Base-by-base conservation (phyloP, 2,329 filamentous ascomycete species). In the Mariannaea elegans region DNA sequence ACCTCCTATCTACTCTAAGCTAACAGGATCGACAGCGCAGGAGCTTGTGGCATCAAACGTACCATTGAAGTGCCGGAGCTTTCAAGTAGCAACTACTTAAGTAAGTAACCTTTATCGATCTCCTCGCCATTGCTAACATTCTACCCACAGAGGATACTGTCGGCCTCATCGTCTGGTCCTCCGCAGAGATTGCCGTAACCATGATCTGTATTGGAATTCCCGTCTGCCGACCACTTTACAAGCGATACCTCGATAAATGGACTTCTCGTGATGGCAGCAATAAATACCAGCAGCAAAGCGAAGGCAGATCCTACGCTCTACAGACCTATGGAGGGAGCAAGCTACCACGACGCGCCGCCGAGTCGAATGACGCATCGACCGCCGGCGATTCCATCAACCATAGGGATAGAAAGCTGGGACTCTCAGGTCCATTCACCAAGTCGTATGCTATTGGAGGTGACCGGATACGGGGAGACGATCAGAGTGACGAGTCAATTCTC, bases 131-230 rank as follows among this genome's bases (percentile, higher is more conserved):
- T 3, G 10, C 48, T 70, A 24, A 67, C 38, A 19, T 29, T 3
- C 6, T 1, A 1, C 13, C 21, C 36, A 1, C 46, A 76, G 76
- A 73, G 53, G 75, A 75, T 24, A 76, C 74, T 7, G 75, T 77
- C 2, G 67, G 66, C 0, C 68, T 77, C 14, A 75, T 77, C 4
- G 67, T 74, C 7, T 80, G 78, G 78, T 72, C 74, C 0, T 75
- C 74, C 0, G 76, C 76, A 23, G 78, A 80, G 44, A 71, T 77
- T 8, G 68, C 75, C 3, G 74, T 77, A 2, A 75, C 75, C 8
- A 74, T 80, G 70, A 67, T 79, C 16, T 79, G 77, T 65, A 74
- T 78, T 19, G 75, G 74, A 5, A 76, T 80, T 3, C 76, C 78
- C 1, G 74, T 78, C 4, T 73, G 78, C 7, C 71, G 76, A 0